phyloP scores from a whole-genome alignment of 208 protist species.

The Leishmania aethiopica region DNA sequence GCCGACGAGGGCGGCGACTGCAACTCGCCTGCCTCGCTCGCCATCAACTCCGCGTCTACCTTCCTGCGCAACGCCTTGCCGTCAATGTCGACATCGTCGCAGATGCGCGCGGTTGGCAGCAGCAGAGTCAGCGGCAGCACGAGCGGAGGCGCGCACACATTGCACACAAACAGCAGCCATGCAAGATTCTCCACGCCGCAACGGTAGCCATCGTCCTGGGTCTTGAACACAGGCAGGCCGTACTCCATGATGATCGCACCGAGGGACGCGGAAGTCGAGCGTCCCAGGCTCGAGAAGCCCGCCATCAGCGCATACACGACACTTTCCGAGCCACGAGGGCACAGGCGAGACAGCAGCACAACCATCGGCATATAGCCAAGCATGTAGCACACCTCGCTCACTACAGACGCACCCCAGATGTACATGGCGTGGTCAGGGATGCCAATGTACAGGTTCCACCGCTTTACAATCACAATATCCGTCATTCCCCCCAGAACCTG shows the following conservation, averaged over 20 bases:
- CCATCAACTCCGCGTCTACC: neutral
- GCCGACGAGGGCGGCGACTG: too few species aligned
- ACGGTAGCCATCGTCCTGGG: constrained; percentile 7
- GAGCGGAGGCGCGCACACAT: constrained; percentile 48
- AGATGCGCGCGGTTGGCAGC: constrained; percentile 57
- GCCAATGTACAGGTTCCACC: constrained; percentile 56
- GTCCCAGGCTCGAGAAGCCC: constrained; percentile 66
- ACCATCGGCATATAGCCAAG: constrained; percentile 78
- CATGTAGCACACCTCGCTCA: constrained; percentile 58
- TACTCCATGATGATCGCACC: constrained; percentile 56
- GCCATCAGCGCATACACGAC: constrained; percentile 80
- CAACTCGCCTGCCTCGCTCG: neutral
- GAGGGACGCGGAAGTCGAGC: constrained; percentile 37
- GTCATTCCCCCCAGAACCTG: constrained; percentile 47
- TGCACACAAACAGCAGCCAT: constrained; percentile 52
- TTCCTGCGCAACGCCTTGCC: constrained; percentile 34
- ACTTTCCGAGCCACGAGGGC: constrained; percentile 72
- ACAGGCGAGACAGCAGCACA: constrained; percentile 75
- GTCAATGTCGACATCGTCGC: constrained; percentile 49
- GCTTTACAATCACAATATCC: constrained; percentile 69
- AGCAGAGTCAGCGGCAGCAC: constrained; percentile 48
- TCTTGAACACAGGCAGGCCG: constrained; percentile 42
- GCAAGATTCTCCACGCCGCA: constrained; percentile 64
- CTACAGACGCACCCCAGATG: constrained; percentile 71
- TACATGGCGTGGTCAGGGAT: constrained; percentile 71